Evolutionary conservation across 345 rosid genomes (phyloP), one percentile per base, ranked within the genome.

Genomic region (Abelmoschus esculentus): DNA sequence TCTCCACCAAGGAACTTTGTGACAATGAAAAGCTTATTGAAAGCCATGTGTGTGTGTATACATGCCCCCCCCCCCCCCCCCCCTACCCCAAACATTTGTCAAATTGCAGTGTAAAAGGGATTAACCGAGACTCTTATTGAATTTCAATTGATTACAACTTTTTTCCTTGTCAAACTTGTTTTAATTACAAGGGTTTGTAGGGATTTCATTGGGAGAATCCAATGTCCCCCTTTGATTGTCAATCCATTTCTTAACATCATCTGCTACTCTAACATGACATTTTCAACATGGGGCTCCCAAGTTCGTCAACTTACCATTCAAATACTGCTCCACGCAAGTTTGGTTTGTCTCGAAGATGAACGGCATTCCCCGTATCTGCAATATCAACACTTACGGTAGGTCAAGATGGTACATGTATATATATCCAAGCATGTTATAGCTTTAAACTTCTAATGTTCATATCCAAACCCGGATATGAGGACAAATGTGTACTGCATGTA

Each of bases 311-410:
- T 59, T 59, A 59, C 63, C 38, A 31, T 59, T 29, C 18, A 59
- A 40, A 72, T 81, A 79, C 62, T 42, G 74, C 79, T 80, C 81
- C 67, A 80, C 77, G 15, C 76, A 68, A 26, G 72, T 80, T 74
- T 76, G 82, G 64, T 82, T 83, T 60, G 32, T 70, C 83, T 86
- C 93, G 49, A 90, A 90, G 75, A 86, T 73, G 80, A 87, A 90
- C 3, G 85, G 71, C 79, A 80, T 73, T 26, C 85, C 87, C 70
- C 86, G 76, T 56, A 90, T 83, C 96, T 87, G 87, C 84, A 74
- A 50, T 32, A 73, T 61, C 68, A 26, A 49, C 65, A 31, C 50
- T 53, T 10, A 59, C 63, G 29, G 63, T 15, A 14, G 1, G 15
- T 55, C 60, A 22, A 55, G 60, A 55, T 22, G 32, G 32, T 14